A percentile compares a stretch with the other conserved stretches of the same genome.
These are phyloP conservation scores for Solanum clarkiae DNA, from an alignment of 257 asterid species.

Conservation along the genomic window DNA sequence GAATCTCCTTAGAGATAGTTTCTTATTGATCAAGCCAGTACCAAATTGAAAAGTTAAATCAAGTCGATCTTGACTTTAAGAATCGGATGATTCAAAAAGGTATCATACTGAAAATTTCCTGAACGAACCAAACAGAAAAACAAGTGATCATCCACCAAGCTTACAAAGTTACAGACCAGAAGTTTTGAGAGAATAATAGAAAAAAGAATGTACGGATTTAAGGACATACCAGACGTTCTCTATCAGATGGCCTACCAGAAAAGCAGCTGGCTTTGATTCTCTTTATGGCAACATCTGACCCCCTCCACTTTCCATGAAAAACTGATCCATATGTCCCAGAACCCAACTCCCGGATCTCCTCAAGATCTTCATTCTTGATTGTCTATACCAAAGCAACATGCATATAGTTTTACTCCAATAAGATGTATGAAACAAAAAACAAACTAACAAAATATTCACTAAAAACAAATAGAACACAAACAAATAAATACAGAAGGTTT, in stretches of 20 bases:
- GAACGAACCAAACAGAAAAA: neutral
- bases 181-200: neutral
- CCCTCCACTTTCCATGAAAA: slow-evolving; percentile 96
- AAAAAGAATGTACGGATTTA: neutral
- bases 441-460: neutral
- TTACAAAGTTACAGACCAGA: neutral
- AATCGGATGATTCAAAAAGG: neutral
- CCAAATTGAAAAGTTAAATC: neutral
- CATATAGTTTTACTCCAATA: neutral
- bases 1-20: neutral
- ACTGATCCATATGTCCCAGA: slow-evolving; percentile 95
- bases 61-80: neutral
- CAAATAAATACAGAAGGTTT: neutral
- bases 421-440: neutral
- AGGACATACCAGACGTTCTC: slow-evolving; percentile 80
- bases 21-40: neutral
- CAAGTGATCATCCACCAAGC: neutral
- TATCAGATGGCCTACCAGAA: slow-evolving; percentile 92
- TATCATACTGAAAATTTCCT: neutral
- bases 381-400: slow-evolving; percentile 32
- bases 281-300: slow-evolving; percentile 95
- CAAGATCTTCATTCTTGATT: slow-evolving; percentile 83
- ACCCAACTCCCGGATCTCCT: slow-evolving; percentile 93
- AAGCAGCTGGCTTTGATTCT: slow-evolving; percentile 97
- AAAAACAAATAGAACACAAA: neutral